These are phyloP conservation scores for Mucor indicus DNA, from an alignment of 371 early-diverging fungal species.

Conservation along the genomic window DNA sequence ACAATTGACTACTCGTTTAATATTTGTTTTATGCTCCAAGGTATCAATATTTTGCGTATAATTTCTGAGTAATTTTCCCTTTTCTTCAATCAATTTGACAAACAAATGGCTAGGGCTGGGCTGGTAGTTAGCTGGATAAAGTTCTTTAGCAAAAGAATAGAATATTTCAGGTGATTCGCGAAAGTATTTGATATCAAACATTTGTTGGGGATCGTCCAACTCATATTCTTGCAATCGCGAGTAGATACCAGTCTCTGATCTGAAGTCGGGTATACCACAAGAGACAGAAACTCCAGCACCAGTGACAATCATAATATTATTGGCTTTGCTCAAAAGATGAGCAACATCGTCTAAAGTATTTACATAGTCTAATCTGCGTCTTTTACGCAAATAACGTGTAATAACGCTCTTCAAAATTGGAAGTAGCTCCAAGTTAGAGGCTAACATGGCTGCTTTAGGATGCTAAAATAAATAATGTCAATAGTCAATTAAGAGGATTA, in stretches of 20 bases:
- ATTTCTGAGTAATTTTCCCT: constrained; percentile 83
- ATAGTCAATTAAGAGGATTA: background rate
- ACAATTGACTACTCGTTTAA: constrained; percentile 81
- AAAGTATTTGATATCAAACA: constrained; percentile 93
- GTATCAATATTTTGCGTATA: constrained; percentile 99
- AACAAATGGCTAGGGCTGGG: constrained; percentile 95
- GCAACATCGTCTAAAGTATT: constrained; percentile 77
- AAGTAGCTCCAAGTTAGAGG: constrained; percentile 43
- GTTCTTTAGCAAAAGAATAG: constrained; percentile 90
- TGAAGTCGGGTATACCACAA: constrained; percentile 98
- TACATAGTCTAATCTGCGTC: constrained; percentile 54
- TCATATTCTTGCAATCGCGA: constrained; percentile 71
- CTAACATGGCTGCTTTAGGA: constrained; percentile 32
- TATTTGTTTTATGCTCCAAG: constrained; percentile 90
- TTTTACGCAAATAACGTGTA: constrained; percentile 52
- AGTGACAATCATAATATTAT: constrained; percentile 87
- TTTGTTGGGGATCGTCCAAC: constrained; percentile 82
- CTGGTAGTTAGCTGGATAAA: constrained; percentile 85
- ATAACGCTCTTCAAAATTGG: constrained; percentile 52
- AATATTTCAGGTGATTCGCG: constrained; percentile 81
- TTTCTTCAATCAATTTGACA: constrained; percentile 82
- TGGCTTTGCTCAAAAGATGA: constrained; percentile 57
- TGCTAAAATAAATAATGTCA: constrained; percentile 17
- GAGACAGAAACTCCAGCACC: constrained; percentile 95
- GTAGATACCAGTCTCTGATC: constrained; percentile 97